These are phyloP conservation scores for Metschnikowia lachancei DNA, from an alignment of 805 yeast species.

Conservation along the genomic window DNA sequence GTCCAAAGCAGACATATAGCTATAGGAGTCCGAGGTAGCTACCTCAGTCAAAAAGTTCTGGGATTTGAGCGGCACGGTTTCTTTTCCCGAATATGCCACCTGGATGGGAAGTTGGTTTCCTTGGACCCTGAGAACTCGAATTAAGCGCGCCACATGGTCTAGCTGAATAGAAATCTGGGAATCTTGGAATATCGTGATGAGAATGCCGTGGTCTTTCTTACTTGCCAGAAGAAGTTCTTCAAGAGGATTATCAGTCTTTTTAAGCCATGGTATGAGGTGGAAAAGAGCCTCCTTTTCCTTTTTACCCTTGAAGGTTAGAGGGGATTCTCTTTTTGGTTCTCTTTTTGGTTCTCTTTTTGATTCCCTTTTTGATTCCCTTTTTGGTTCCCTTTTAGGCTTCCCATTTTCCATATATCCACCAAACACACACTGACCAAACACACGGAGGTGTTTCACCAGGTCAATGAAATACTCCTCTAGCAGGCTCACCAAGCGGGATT, in stretches of 20 bases:
- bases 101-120: constrained; percentile 32
- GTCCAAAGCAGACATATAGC: neutral
- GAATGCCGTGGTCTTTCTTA: constrained; percentile 32
- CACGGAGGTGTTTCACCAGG: constrained; percentile 22
- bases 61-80: constrained; percentile 9
- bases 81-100: constrained; percentile 21
- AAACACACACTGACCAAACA: constrained; percentile 7
- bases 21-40: constrained; percentile 8
- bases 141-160: constrained; percentile 21
- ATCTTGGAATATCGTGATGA: constrained; percentile 26
- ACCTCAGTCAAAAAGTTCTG: constrained; percentile 1
- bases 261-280: constrained; percentile 8
- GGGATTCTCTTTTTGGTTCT: neutral
- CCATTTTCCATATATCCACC: neutral
- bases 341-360: no score
- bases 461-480: constrained; percentile 14
- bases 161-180: constrained; percentile 15
- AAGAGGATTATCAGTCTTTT: neutral
- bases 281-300: neutral
- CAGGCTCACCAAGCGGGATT: constrained; percentile 2
- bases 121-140: constrained; percentile 26
- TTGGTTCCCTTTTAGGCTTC: no score
- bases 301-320: neutral
- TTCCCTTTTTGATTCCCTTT: no score
- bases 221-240: constrained; percentile 5